Conservation (phyloP, 768 basidiomycete species). For the Psilocybe sp. region DNA sequence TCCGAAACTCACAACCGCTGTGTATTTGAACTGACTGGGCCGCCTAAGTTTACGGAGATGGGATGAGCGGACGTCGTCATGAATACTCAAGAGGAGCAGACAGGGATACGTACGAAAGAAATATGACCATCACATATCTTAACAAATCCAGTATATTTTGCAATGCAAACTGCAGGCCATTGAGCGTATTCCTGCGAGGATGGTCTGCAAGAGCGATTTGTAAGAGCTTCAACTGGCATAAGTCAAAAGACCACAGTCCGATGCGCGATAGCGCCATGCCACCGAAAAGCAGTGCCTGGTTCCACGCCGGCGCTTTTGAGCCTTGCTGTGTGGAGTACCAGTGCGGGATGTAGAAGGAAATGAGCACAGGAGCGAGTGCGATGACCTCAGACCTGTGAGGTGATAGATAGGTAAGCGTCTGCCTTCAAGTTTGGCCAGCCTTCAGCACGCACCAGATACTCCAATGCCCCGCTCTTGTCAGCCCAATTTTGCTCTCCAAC, state of each 20-base stretch:
- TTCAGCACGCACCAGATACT: slow-evolving; percentile 37
- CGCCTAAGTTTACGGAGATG: slow-evolving; percentile 2
- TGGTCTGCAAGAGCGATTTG: slow-evolving; percentile 41
- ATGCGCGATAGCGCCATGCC: slow-evolving; percentile 46
- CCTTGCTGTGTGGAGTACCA: slow-evolving; percentile 6
- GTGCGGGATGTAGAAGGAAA: slow-evolving; percentile 9
- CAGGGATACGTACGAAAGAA: slow-evolving; percentile 9
- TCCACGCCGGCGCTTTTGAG: slow-evolving; percentile 23
- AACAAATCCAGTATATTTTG: slow-evolving; percentile 29
- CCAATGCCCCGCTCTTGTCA: slow-evolving; percentile 48
- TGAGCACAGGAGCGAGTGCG: slow-evolving; percentile 41
- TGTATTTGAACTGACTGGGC: slow-evolving; percentile 12
- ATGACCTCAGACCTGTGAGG: slow-evolving; percentile 42
- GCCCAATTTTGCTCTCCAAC: slow-evolving; percentile 38
- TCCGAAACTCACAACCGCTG: slow-evolving; percentile 9
- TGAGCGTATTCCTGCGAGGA: slow-evolving; percentile 42
- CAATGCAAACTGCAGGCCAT: slow-evolving; percentile 34
- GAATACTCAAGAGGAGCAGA: not conserved
- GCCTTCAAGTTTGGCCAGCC: too few species aligned
- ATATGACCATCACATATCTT: slow-evolving; percentile 17
- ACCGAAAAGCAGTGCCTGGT: slow-evolving; percentile 40
- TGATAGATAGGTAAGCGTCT: not conserved
- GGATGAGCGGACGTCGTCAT: not conserved
- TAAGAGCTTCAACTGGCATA: slow-evolving; percentile 46
- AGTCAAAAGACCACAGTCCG: slow-evolving; percentile 53